Evolutionary conservation across 345 rosid genomes (phyloP), one percentile per base, ranked within the genome.

Genomic region (Garcia nutans): DNA sequence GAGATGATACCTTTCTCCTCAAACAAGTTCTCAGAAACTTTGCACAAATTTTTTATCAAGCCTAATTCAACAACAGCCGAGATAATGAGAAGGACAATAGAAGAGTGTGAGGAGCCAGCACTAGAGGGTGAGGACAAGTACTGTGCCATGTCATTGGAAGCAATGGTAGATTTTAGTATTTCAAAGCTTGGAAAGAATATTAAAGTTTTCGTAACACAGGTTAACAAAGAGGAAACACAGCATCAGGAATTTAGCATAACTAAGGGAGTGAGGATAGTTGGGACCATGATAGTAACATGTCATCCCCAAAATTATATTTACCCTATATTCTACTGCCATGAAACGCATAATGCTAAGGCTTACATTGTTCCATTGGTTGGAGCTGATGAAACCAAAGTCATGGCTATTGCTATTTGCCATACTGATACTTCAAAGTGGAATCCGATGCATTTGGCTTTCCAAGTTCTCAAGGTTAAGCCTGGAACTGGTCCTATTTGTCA

Each of bases 391-490:
- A 65, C 23, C 24, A 54, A 37, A 52, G 71, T 37, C 61, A 65
- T 41, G n/a, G 72, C 66, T 3, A 26, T 44, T 10, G 78, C 66
- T 45, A 42, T 75, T 1, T 75, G 78, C 65, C 77, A 75, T 56
- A n/a, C 45, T 17, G 73, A 75, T 61, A 75, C 78, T 42, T 68
- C 78, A 5, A 75, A 67, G n/a, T 75, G 78, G 78, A 68, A 75
- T 24, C 78, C 78, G 8, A 57, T 22, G 56, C 72, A 75, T 45
- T 33, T 67, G 50, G 71, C 77, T n/a, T 75, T 65, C 52, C 65
- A 66, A 10, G 55, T 65, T 8, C 72, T 74, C 41, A 22, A 56
- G n/a, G 72, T 75, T 75, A 55, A 65, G 55, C 77, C 77, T 66
- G 62, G 45, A 47, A n/a, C 45, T 31, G 60, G 19, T 70, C 42